These are phyloP conservation scores for Leccinum incarnatum DNA, from an alignment of 768 basidiomycete species.

Conservation along the genomic window DNA sequence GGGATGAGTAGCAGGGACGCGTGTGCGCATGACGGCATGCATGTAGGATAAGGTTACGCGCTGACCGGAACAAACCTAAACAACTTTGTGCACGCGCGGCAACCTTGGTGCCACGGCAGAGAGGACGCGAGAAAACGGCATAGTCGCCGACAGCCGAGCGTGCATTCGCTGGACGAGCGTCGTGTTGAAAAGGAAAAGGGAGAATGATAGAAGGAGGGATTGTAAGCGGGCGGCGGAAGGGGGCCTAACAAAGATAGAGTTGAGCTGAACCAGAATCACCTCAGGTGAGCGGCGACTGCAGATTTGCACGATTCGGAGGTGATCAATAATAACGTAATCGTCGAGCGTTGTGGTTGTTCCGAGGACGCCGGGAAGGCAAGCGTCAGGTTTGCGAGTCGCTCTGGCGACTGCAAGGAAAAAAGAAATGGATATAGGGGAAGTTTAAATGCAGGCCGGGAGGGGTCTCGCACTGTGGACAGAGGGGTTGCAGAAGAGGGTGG, in stretches of 20 bases:
- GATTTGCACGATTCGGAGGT: not conserved
- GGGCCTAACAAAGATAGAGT: not conserved
- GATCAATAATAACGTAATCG: not conserved
- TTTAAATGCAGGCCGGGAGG: not conserved
- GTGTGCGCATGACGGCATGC: slow-evolving; percentile 6
- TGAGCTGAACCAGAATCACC: not conserved
- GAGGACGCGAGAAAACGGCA: not conserved
- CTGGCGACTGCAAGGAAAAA: too few relatives aligned
- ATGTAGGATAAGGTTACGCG: not conserved
- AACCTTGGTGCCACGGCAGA: too few relatives aligned
- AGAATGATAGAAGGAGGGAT: not conserved
- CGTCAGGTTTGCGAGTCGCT: not conserved
- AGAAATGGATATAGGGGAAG: not conserved
- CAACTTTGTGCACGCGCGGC: not conserved
- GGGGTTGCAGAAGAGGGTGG: not conserved
- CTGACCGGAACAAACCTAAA: not conserved
- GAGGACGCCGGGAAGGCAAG: not conserved
- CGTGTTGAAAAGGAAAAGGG: not conserved
- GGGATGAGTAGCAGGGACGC: not conserved
- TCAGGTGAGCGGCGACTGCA: not conserved
- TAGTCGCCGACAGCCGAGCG: not conserved
- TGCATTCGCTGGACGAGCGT: not conserved
- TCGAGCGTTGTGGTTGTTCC: not conserved
- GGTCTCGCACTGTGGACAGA: not conserved
- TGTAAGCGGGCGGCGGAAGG: not conserved